Evolutionary conservation across 306 rosid genomes (phyloP).

Genomic region (Rubus parviflorus): DNA sequence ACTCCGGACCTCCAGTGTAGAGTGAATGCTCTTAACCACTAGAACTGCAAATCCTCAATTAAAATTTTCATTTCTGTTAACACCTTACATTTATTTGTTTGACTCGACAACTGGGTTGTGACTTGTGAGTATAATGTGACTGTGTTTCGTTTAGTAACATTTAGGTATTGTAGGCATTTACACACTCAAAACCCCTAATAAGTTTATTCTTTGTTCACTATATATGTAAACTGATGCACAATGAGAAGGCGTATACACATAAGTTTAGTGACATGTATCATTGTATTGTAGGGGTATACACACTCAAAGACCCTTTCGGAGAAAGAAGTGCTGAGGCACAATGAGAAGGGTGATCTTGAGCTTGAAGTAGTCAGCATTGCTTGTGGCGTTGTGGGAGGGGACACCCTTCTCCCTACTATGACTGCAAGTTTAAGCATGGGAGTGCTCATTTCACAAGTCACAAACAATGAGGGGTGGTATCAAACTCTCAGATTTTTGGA

Average conservation of each 20-base stretch:
- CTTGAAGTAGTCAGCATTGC: conserved; percentile 26
- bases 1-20: not conserved
- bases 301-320: conserved; percentile 23
- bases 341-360: not conserved
- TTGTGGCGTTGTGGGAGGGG: conserved; percentile 32
- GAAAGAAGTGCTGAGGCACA: conserved; percentile 6
- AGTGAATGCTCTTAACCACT: not conserved
- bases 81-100: too few relatives aligned
- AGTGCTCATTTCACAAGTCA: conserved; percentile 7
- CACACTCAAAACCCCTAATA: too few relatives aligned
- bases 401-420: conserved; percentile 4
- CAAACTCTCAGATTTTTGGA: conserved; percentile 27
- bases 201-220: not conserved
- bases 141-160: not conserved
- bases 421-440: not conserved
- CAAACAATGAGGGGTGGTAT: conserved; percentile 1
- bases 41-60: not conserved
- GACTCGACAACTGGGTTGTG: too few relatives aligned
- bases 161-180: not conserved
- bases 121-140: not conserved
- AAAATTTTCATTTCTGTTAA: too few relatives aligned
- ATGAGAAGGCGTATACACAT: too few relatives aligned
- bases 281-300: conserved; percentile 6
- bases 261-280: too few relatives aligned
- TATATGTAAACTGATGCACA: too few relatives aligned